Evolutionary conservation across 2,329 filamentous ascomycete genomes (phyloP).

Genomic region (Penicillium sp.): DNA sequence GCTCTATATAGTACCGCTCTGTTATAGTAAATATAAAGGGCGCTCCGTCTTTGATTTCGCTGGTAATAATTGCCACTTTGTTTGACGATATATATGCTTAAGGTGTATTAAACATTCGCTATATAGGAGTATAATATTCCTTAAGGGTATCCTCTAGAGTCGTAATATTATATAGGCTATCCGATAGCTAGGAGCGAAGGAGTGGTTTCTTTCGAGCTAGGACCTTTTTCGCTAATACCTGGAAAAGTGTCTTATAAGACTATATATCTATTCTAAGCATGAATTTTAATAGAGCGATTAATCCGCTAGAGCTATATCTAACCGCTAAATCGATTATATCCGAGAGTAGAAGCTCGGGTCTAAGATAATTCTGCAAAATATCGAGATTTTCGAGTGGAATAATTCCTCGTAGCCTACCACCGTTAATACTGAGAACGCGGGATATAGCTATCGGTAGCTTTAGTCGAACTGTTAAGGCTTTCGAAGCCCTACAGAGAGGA

Average conservation of each 20-base stretch:
- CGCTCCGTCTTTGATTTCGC: neutral
- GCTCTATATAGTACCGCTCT: neutral
- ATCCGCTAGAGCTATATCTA: neutral
- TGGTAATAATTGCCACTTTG: neutral
- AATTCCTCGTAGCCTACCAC: constrained; percentile 32
- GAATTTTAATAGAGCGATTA: neutral
- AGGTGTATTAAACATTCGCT: neutral
- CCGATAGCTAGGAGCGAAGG: neutral
- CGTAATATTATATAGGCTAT: neutral
- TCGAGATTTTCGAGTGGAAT: constrained; percentile 14
- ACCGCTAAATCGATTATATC: neutral
- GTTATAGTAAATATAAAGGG: neutral
- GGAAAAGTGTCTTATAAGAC: neutral
- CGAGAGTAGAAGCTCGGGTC: neutral
- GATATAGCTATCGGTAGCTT: neutral
- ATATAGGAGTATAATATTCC: neutral
- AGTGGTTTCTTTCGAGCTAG: neutral
- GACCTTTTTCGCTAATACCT: neutral
- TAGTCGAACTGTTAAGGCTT: neutral
- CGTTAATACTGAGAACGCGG: constrained; percentile 40
- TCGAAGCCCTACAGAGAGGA: neutral
- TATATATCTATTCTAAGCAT: neutral
- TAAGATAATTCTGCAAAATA: neutral
- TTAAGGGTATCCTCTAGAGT: neutral
- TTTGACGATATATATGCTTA: neutral